Conservation (phyloP, 805 yeast species). For the Lipomyces sp. region DNA sequence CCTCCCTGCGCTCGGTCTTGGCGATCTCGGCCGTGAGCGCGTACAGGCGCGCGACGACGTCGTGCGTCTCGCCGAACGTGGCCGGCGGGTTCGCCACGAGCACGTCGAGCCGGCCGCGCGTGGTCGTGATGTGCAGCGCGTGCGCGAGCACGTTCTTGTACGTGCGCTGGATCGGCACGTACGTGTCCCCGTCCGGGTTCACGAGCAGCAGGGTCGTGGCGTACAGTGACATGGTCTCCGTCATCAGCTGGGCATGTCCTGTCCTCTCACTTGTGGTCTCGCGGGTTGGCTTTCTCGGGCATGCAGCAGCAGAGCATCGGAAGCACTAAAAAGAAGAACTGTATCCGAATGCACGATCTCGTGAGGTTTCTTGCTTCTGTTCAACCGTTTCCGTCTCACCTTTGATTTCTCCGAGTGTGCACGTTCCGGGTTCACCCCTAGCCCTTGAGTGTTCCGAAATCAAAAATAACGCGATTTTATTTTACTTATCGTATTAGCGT, state of each 20-base stretch:
- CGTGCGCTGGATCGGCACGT: slow-evolving; percentile 6
- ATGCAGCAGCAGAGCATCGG: no score
- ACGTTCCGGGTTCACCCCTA: no score
- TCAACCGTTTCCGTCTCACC: no score
- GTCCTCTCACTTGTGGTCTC: neutral
- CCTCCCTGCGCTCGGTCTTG: slow-evolving; percentile 16
- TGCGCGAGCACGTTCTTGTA: slow-evolving; percentile 31
- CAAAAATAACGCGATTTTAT: no score
- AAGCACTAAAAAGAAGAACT: no score
- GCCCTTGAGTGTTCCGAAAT: no score
- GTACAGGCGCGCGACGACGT: slow-evolving; percentile 32
- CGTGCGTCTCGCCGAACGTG: slow-evolving; percentile 30
- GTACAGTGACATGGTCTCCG: slow-evolving; percentile 27
- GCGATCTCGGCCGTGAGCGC: slow-evolving; percentile 30
- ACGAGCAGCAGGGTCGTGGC: slow-evolving; percentile 31
- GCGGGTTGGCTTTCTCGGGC: no score
- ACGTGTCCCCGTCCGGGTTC: slow-evolving; percentile 27
- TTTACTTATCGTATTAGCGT: no score
- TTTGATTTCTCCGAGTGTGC: no score
- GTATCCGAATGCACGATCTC: no score
- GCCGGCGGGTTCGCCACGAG: slow-evolving; percentile 33
- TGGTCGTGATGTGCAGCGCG: slow-evolving; percentile 35
- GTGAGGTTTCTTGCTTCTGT: no score
- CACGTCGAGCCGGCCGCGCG: slow-evolving; percentile 35
- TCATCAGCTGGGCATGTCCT: neutral